phyloP scores from a whole-genome alignment of 2,329 filamentous ascomycete genomes.

The Pezicula rhizophila region DNA sequence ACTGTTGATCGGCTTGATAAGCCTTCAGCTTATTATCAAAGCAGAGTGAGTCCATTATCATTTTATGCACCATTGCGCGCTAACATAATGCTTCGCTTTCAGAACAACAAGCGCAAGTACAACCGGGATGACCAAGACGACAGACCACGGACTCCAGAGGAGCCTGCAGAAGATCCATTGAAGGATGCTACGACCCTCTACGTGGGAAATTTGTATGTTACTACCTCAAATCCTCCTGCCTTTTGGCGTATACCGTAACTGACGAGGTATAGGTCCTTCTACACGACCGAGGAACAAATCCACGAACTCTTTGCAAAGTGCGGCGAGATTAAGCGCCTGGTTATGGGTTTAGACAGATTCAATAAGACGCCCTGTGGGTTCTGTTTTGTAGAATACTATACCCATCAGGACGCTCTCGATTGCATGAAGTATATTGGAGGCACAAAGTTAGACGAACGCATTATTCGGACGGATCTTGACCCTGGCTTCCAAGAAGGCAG shows the following conservation, averaged over 20 bases:
- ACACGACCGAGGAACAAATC: conserved; percentile 98
- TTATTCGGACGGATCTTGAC: conserved; percentile 92
- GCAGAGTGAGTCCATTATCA: conserved; percentile 54
- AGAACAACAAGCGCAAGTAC: conserved; percentile 49
- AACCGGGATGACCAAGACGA: conserved; percentile 51
- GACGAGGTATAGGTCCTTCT: conserved; percentile 64
- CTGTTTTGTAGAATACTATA: conserved; percentile 99
- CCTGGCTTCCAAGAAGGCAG: conserved; percentile 93
- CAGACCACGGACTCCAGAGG: conserved; percentile 39
- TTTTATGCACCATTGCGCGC: conserved; percentile 7
- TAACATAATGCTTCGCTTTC: conserved; percentile 17
- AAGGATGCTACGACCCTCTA: conserved; percentile 90
- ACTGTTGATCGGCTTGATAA: conserved; percentile 91
- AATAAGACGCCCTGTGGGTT: conserved; percentile 98
- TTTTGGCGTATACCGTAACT: neutral
- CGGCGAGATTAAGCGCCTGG: conserved; percentile 94
- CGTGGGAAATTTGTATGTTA: conserved; percentile 81
- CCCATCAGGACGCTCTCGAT: conserved; percentile 91
- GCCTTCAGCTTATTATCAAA: conserved; percentile 88
- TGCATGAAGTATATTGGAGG: conserved; percentile 98
- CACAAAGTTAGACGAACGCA: conserved; percentile 94
- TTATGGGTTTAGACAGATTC: conserved; percentile 97
- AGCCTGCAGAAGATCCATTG: conserved; percentile 67
- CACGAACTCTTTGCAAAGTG: conserved; percentile 95
- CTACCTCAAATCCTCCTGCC: neutral